Evolutionary conservation across 2,329 filamentous ascomycete species (phyloP).

Genomic region (Diplodia seriata): DNA sequence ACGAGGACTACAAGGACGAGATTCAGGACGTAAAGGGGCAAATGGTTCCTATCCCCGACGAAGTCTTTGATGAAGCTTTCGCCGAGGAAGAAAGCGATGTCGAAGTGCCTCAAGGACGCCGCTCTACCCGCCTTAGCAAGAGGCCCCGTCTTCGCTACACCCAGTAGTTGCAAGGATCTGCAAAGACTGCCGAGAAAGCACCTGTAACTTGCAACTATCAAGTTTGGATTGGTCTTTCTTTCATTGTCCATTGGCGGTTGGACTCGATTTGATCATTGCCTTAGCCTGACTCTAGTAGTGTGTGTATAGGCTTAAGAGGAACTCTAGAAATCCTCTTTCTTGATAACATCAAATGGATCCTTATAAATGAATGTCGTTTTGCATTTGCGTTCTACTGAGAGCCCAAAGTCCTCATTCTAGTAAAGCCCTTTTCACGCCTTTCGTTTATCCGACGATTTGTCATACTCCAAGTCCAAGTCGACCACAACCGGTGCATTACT

Average conservation of each 20-base stretch:
- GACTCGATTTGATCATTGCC: not conserved
- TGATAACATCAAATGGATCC: not conserved
- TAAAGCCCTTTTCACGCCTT: not conserved
- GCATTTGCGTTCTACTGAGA: not conserved
- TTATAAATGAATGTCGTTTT: not conserved
- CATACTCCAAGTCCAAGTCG: slow-evolving; percentile 55
- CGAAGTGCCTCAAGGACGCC: not conserved
- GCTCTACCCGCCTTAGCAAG: not conserved
- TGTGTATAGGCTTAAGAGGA: not conserved
- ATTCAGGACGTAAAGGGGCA: not conserved
- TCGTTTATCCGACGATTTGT: not conserved
- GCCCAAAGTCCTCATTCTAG: not conserved
- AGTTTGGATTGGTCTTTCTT: not conserved
- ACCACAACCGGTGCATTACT: slow-evolving; percentile 63
- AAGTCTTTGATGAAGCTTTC: not conserved
- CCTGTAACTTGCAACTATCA: not conserved
- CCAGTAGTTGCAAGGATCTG: not conserved
- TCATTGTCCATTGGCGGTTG: not conserved
- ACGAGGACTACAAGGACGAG: not conserved
- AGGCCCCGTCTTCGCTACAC: not conserved
- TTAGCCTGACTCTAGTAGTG: not conserved
- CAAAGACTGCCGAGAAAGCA: not conserved
- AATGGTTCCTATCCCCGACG: not conserved
- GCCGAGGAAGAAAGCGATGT: not conserved
- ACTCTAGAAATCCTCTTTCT: not conserved